Percentiles rank a stretch among this genome's conserved stretches.
Evolutionary conservation across 1,284 basidiomycete species (phyloP).

Genomic region (Leccinum huronense): DNA sequence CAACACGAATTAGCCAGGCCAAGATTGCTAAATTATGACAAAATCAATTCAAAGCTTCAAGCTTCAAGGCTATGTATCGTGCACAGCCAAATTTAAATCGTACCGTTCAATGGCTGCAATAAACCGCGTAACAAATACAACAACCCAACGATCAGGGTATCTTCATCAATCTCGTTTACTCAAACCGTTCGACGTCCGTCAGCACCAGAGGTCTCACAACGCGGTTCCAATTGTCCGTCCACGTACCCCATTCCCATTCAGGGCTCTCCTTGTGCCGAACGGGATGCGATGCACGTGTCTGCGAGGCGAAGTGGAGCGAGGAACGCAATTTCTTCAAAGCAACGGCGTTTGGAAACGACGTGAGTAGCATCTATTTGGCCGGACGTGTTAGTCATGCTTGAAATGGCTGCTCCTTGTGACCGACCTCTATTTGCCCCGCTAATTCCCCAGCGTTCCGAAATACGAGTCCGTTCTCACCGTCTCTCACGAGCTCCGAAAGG

Average conservation of each 20-base stretch:
- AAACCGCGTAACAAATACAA: neutral
- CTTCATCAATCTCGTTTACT: conserved; percentile 13
- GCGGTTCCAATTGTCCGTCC: conserved; percentile 83
- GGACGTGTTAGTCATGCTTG: neutral
- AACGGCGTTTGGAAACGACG: conserved; percentile 57
- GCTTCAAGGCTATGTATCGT: neutral
- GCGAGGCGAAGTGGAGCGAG: conserved; percentile 28
- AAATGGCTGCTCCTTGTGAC: conserved; percentile 2
- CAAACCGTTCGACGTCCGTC: conserved; percentile 41
- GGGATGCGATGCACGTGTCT: conserved; percentile 8
- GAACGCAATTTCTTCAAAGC: conserved; percentile 50
- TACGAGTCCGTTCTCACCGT: conserved; percentile 79
- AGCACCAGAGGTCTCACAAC: conserved; percentile 64
- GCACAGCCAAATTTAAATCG: neutral
- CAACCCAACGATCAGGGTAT: neutral
- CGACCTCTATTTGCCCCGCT: conserved; percentile 70
- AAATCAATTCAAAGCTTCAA: neutral
- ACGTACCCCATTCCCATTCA: conserved; percentile 66
- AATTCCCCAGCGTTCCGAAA: conserved; percentile 74
- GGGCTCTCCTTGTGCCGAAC: conserved; percentile 26
- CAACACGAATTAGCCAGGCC: too few species aligned
- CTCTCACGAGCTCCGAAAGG: conserved; percentile 82
- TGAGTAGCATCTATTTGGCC: conserved; percentile 51
- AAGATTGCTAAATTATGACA: too few species aligned
- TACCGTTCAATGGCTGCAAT: neutral